Base-by-base conservation (phyloP, 495 filamentous ascomycete genomes). In the Penicillium waksmanii region DNA sequence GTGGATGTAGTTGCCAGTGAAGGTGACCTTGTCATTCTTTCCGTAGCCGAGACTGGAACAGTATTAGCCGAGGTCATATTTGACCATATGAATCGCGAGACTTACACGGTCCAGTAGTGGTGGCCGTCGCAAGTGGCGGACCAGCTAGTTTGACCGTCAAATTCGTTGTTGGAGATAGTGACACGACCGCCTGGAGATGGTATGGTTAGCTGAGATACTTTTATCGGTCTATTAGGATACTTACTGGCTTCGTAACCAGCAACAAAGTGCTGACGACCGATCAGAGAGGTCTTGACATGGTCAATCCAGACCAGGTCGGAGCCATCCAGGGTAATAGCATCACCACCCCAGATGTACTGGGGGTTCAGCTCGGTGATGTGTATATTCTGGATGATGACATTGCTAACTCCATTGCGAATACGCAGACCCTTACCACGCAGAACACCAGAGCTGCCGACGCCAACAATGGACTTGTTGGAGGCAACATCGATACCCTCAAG, bases 41-140 rank as follows among this genome's bases (percentile, higher is more conserved):
- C 72, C 69, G 52, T 68, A 65, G 31, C 65, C 68, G n/a, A 73
- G 62, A 9, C 68, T 73, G 15, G 4, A 13, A 13, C 42, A 18
- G 18, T 27, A 33, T 48, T 48, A 49, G 21, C 43, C 47, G 9
- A 17, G 12, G 3, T 15, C 35, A 27, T 10, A 23, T n/a, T 19
- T 4, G 10, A 2, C 1, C 3, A 6, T 12, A 33, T 1, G 2
- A 38, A 13, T 6, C 2, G 35, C 25, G 7, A 5, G 13, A 56
- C 56, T 59, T 64, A 75, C 64, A 85, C 65, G 23, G 70, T 77
- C 81, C 82, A 84, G 75, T 85, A 84, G 64, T 83, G 81, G 61
- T 83, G 73, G 17, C 77, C 75, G 51, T 85, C 79, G 57, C 82
- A 84, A 25, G 73, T 76, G 15, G 80, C 77, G 31, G 77, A 81